phyloP scores from a whole-genome alignment of 169 alveolate genomes.

The Plasmodium berghei region DNA sequence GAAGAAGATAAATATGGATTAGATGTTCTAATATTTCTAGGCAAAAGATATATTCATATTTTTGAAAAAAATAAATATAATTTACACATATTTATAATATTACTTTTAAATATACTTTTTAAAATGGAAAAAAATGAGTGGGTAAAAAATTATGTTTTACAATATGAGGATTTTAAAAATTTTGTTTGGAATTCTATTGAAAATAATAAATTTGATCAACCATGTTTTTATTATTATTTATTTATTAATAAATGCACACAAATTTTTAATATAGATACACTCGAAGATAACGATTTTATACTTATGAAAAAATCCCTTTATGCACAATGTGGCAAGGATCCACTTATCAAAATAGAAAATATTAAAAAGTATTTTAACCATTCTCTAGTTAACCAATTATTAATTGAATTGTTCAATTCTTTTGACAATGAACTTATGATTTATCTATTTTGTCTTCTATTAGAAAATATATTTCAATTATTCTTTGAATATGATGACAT shows the following conservation, averaged over 20 bases:
- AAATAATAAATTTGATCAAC: slow-evolving; percentile 21
- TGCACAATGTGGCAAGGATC: neutral
- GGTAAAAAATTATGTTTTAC: slow-evolving; percentile 24
- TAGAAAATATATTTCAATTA: slow-evolving; percentile 21
- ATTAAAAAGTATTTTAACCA: neutral
- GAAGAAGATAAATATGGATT: slow-evolving; percentile 63
- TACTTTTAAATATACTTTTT: slow-evolving; percentile 38
- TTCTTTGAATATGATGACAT: slow-evolving; percentile 19
- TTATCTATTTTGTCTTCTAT: slow-evolving; percentile 45
- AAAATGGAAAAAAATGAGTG: slow-evolving; percentile 64
- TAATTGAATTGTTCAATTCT: slow-evolving; percentile 23
- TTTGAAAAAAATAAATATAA: slow-evolving; percentile 25
- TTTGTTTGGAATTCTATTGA: slow-evolving; percentile 28
- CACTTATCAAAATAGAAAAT: neutral
- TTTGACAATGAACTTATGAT: slow-evolving; percentile 47
- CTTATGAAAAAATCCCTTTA: slow-evolving; percentile 27
- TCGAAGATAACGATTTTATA: slow-evolving; percentile 22
- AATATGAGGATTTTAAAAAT: slow-evolving; percentile 36
- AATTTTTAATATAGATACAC: slow-evolving; percentile 3
- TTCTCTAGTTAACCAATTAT: slow-evolving; percentile 10
- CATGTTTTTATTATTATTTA: slow-evolving; percentile 44
- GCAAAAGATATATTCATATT: slow-evolving; percentile 43
- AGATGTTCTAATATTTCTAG: slow-evolving; percentile 42
- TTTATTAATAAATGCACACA: slow-evolving; percentile 39
- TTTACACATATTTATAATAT: slow-evolving; percentile 33